Base-by-base conservation (phyloP, 306 rosid genomes). In the Comarum palustre region DNA sequence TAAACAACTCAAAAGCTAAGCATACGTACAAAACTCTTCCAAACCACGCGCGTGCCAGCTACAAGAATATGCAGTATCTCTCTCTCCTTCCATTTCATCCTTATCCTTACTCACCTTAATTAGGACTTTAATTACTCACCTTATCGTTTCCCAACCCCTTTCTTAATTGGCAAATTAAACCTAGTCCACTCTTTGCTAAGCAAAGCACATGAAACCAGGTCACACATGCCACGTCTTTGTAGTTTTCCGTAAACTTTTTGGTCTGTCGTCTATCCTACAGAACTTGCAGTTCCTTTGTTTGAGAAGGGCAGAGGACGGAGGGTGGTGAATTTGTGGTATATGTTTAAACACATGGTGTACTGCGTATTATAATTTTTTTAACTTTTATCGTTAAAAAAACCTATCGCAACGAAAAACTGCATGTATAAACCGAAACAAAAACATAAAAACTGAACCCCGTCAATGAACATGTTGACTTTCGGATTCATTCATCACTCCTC, bases 1-100 rank as follows among this genome's bases (percentile, higher is more conserved):
- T 66, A 66, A 82, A 79, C 89, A 84, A 87, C 86, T 86, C 87
- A 78, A 91, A 91, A 84, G 92, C 87, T 77, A 72, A 73, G 74
- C 76, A 64, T 27, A 17, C 19, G 1, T 14, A 57, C 27, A 82
- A 47, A 67, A 84, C 91, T 70, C 57, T 8, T 27, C 83, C 67
- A 77, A 68, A 80, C 77, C 90, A 89, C 77, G 91, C 91, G 92
- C 96, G 86, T 63, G 75, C 68, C 84, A 46, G 79, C 80, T 70
- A 42, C 24, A 36, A 46, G 82, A 83, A 81, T 82, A 82, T 25
- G 4, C 39, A 73, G 2, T 57, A 69, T 72, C 72, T 32, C 75
- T 42, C 62, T 55, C 62, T 46, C 54, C 3, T 1, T 8, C 13
- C 61, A 64, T 70, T 82, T 83, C 86, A 82, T 92, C 91, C 93